phyloP scores from a whole-genome alignment of 2,329 filamentous ascomycete species.

The Chaetothyriales sp. region DNA sequence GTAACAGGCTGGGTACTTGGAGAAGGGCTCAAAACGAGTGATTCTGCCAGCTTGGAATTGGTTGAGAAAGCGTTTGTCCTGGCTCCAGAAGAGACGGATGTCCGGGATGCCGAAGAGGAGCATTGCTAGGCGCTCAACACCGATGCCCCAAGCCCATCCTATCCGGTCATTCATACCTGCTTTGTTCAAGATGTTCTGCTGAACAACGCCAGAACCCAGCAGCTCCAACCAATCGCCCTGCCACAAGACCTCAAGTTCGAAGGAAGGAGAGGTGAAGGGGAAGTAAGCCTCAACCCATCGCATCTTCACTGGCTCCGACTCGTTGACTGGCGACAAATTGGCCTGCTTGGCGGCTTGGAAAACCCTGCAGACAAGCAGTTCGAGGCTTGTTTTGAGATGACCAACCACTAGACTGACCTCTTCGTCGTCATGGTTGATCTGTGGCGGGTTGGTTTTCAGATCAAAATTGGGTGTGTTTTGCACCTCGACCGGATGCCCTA shows the following conservation, averaged over 20 bases:
- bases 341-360: constrained; percentile 64
- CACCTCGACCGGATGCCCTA: constrained; percentile 40
- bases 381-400: constrained; percentile 78
- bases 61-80: constrained; percentile 65
- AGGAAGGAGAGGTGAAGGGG: constrained; percentile 88
- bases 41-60: constrained; percentile 53
- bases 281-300: constrained; percentile 97
- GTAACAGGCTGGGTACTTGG: constrained; percentile 74
- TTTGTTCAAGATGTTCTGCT: constrained; percentile 64
- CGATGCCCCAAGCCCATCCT: constrained; percentile 92
- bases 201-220: constrained; percentile 78
- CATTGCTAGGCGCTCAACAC: constrained; percentile 93
- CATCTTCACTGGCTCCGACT: constrained; percentile 54
- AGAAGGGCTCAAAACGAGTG: constrained; percentile 67
- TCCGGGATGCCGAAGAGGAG: constrained; percentile 90
- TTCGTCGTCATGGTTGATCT: constrained; percentile 53
- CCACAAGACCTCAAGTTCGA: constrained; percentile 93
- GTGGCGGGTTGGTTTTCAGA: constrained; percentile 66
- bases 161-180: constrained; percentile 60
- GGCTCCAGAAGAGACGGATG: constrained; percentile 91
- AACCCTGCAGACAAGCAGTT: constrained; percentile 77
- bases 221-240: constrained; percentile 91
- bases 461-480: constrained; percentile 60
- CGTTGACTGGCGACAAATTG: constrained; percentile 29
- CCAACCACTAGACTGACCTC: constrained; percentile 70